These are phyloP conservation scores for Cutaneotrichosporon sp. DNA, from an alignment of 1,284 basidiomycete genomes.

Conservation along the genomic window DNA sequence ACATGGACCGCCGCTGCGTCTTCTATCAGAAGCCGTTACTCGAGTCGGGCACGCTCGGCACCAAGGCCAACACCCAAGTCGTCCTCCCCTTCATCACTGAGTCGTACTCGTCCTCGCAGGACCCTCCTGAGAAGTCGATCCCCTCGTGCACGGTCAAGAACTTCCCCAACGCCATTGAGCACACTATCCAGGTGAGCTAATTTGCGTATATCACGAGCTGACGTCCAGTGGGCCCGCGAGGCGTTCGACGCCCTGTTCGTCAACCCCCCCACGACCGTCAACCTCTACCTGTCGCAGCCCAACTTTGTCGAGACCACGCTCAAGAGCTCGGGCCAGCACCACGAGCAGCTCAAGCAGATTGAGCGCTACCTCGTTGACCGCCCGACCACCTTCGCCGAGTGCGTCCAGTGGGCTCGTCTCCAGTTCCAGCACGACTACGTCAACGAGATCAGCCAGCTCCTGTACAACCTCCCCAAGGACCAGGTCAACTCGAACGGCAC, in stretches of 20 bases:
- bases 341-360: conserved; percentile 89
- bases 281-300: conserved; percentile 94
- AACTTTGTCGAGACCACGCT: conserved; percentile 91
- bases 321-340: conserved; percentile 86
- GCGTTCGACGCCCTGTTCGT: conserved; percentile 93
- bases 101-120: conserved; percentile 97
- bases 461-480: conserved; percentile 94
- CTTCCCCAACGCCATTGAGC: conserved; percentile 98
- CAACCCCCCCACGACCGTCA: conserved; percentile 91
- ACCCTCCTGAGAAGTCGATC: conserved; percentile 97
- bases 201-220: conserved; percentile 19
- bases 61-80: conserved; percentile 98
- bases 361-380: conserved; percentile 88
- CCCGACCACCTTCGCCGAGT: conserved; percentile 94
- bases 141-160: conserved; percentile 99
- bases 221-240: conserved; percentile 83
- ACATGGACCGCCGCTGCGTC: conserved; percentile 99
- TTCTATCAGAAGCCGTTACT: conserved; percentile 96
- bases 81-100: conserved; percentile 94
- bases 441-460: conserved; percentile 89
- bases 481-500: conserved; percentile 84
- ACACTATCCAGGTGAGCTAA: conserved; percentile 84
- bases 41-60: conserved; percentile 97
- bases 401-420: conserved; percentile 93
- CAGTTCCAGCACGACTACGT: conserved; percentile 95